A percentile compares a stretch with the other conserved stretches of the same genome.
Evolutionary conservation across 2,329 filamentous ascomycete genomes (phyloP).

Genomic region (Alternaria ethzedia): DNA sequence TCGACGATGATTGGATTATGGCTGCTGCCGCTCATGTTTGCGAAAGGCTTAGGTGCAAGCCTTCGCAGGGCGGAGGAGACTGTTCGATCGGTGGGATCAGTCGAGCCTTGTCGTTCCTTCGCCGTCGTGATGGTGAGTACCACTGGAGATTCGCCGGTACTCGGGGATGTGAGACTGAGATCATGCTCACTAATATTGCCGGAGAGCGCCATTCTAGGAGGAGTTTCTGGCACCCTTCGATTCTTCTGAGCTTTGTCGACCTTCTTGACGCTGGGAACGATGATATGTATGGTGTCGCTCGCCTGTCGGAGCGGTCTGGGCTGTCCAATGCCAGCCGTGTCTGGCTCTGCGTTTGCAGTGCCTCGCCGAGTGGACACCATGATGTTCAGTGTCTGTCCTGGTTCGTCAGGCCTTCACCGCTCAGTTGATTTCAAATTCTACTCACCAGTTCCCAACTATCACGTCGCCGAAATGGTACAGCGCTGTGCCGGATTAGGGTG

Average conservation of each 20-base stretch:
- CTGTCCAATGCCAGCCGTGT: neutral
- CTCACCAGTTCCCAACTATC: neutral
- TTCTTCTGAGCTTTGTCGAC: neutral
- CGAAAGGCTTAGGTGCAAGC: neutral
- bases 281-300: neutral
- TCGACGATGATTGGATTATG: conserved; percentile 33
- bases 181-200: conserved; percentile 12
- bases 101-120: neutral
- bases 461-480: neutral
- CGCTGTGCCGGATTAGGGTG: neutral
- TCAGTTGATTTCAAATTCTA: neutral
- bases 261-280: neutral
- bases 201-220: neutral
- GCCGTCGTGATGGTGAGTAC: neutral
- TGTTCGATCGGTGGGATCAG: neutral
- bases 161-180: conserved; percentile 19
- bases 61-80: neutral
- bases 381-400: neutral
- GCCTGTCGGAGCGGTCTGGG: neutral
- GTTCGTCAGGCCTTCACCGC: neutral
- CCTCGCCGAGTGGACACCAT: conserved; percentile 21
- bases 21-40: conserved; percentile 17
- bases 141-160: neutral
- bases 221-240: neutral
- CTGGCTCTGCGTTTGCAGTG: conserved; percentile 4